Evolutionary conservation across 1,284 basidiomycete genomes (phyloP).

Genomic region (Xerocomus amazonicus): DNA sequence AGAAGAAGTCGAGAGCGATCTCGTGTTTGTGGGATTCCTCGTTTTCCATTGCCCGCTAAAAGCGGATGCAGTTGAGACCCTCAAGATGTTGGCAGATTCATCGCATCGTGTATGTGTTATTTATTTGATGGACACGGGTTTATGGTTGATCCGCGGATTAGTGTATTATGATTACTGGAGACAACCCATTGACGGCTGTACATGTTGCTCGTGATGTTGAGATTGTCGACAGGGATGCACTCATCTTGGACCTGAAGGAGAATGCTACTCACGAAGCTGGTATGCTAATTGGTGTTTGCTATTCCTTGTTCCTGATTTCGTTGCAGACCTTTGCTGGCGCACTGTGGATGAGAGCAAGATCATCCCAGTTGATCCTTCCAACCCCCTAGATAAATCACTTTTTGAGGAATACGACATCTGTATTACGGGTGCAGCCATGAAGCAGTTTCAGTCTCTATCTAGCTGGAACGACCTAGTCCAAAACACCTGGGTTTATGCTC

Average conservation of each 20-base stretch:
- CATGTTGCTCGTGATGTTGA: conserved; percentile 94
- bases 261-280: conserved; percentile 67
- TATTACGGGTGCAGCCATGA: conserved; percentile 88
- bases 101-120: conserved; percentile 78
- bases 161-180: conserved; percentile 98
- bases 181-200: conserved; percentile 92
- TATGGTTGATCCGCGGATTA: conserved; percentile 27
- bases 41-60: conserved; percentile 97
- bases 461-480: conserved; percentile 80
- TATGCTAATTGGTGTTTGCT: conserved; percentile 32
- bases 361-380: conserved; percentile 75
- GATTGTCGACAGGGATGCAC: conserved; percentile 89
- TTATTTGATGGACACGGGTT: conserved; percentile 3
- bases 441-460: conserved; percentile 65
- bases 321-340: conserved; percentile 80
- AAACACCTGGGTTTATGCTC: conserved; percentile 95
- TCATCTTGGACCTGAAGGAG: conserved; percentile 88
- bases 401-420: conserved; percentile 91
- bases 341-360: conserved; percentile 88
- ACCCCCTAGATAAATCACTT: conserved; percentile 74
- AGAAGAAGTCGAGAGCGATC: conserved; percentile 72
- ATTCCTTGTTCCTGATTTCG: not conserved
- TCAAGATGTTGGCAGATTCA: conserved; percentile 91
- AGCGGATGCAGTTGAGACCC: conserved; percentile 81
- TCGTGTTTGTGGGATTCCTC: conserved; percentile 87